Percentiles rank a stretch among this genome's conserved stretches.
Conservation (phyloP, 73 alveolate genomes). For the Stentor coeruleus region DNA sequence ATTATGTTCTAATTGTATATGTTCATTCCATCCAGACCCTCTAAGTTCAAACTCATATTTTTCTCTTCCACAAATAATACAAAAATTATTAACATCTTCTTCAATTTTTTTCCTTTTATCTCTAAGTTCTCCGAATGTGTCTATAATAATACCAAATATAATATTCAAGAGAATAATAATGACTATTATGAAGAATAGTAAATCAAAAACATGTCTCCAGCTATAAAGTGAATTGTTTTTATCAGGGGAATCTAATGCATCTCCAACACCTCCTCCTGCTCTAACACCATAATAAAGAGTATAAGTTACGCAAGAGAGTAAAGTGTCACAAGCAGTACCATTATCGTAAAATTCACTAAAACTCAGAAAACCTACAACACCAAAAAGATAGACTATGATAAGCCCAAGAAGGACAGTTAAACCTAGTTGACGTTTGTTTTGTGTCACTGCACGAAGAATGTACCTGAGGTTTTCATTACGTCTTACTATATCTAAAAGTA, state of each 20-base stretch:
- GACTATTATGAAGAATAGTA: constrained; percentile 70
- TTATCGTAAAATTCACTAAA: background rate
- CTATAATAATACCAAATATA: constrained; percentile 73
- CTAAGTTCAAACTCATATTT: constrained; percentile 66
- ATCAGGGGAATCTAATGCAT: constrained; percentile 30
- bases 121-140: constrained; percentile 75
- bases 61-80: constrained; percentile 80
- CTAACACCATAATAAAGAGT: constrained; percentile 73
- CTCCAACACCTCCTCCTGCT: constrained; percentile 85
- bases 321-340: constrained; percentile 46
- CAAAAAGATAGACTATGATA: constrained; percentile 37
- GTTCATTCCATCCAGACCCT: constrained; percentile 43
- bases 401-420: constrained; percentile 34
- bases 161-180: constrained; percentile 67
- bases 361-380: background rate
- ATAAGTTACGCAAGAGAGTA: constrained; percentile 68
- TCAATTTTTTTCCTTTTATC: constrained; percentile 55
- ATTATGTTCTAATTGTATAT: constrained; percentile 57
- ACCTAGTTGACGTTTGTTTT: constrained; percentile 31
- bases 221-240: constrained; percentile 29
- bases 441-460: constrained; percentile 31
- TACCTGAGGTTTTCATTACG: constrained; percentile 31
- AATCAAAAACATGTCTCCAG: constrained; percentile 62
- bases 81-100: constrained; percentile 64
- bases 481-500: constrained; percentile 39